Conservation (phyloP, 257 asterid species). For the Coffea eugenioides region DNA sequence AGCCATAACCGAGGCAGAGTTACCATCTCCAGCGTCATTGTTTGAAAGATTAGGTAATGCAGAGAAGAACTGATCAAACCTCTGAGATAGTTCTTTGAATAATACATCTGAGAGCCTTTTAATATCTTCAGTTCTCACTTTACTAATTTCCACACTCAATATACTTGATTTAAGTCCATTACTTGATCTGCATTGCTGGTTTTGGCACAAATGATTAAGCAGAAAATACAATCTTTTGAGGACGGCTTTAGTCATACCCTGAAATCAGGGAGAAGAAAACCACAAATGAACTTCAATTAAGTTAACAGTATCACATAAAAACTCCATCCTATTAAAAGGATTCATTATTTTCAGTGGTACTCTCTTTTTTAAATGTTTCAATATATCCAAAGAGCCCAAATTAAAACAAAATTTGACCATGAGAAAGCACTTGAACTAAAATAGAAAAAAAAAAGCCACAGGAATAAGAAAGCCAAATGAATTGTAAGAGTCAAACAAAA, state of each 20-base stretch:
- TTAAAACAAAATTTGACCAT: background rate
- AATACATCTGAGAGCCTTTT: conserved; percentile 44
- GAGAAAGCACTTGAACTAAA: too few species aligned
- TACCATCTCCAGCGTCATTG: conserved; percentile 30
- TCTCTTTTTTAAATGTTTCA: background rate
- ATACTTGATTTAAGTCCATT: conserved; percentile 27
- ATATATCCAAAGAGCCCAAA: background rate
- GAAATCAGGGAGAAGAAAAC: conserved; percentile 18
- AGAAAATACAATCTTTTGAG: conserved; percentile 55
- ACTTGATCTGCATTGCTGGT: conserved; percentile 28
- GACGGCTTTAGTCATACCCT: conserved; percentile 50
- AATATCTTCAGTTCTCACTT: conserved; percentile 38
- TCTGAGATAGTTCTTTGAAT: conserved; percentile 48
- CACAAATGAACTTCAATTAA: background rate
- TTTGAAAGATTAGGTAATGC: conserved; percentile 29
- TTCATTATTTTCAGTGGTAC: background rate
- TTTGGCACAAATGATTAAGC: conserved; percentile 45
- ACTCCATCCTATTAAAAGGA: background rate
- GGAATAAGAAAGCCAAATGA: background rate
- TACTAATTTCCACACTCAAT: conserved; percentile 32
- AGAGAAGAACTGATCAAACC: conserved; percentile 43
- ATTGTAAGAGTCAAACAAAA: background rate
- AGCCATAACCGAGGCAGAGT: conserved; percentile 23
- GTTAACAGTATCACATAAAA: too few species aligned
- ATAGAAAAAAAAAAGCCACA: too few species aligned